Evolutionary conservation across 805 yeast species (phyloP).

Genomic region (Hanseniaspora jakobsenii): DNA sequence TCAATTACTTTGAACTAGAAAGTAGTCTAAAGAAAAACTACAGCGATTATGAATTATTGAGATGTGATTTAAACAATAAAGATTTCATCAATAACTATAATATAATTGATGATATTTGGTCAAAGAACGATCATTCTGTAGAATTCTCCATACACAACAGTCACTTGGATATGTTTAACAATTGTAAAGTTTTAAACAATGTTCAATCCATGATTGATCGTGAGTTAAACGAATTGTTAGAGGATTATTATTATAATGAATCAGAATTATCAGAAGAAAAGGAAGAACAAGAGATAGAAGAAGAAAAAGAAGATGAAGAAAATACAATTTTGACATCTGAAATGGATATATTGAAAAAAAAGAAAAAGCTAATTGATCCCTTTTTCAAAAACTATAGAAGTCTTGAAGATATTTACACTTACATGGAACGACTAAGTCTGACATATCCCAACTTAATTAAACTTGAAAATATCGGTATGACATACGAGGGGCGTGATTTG

Average conservation of each 20-base stretch:
- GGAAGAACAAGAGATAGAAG: slow-evolving; percentile 7
- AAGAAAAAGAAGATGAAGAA: too few relatives aligned
- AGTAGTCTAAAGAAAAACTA: not conserved
- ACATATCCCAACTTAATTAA: slow-evolving; percentile 54
- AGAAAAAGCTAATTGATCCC: slow-evolving; percentile 31
- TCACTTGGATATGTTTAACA: slow-evolving; percentile 19
- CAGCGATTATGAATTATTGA: not conserved
- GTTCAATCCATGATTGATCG: slow-evolving; percentile 46
- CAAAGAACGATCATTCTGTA: slow-evolving; percentile 32
- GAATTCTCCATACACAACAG: slow-evolving; percentile 32
- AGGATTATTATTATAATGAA: too few relatives aligned
- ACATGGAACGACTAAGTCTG: slow-evolving; percentile 52
- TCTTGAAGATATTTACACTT: slow-evolving; percentile 53
- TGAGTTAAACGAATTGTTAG: slow-evolving; percentile 34
- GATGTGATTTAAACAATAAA: not conserved
- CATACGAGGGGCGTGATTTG: slow-evolving; percentile 62
- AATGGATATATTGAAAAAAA: too few relatives aligned
- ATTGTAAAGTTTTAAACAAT: slow-evolving; percentile 41
- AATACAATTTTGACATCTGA: too few relatives aligned
- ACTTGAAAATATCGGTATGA: slow-evolving; percentile 58
- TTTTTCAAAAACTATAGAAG: slow-evolving; percentile 65
- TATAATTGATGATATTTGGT: slow-evolving; percentile 35
- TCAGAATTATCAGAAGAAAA: too few relatives aligned
- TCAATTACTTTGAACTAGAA: not conserved
- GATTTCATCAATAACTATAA: too few relatives aligned